Evolutionary conservation across 2,329 filamentous ascomycete species (phyloP), one percentile per base, ranked within the genome.

Genomic region (Septoria petroselini): DNA sequence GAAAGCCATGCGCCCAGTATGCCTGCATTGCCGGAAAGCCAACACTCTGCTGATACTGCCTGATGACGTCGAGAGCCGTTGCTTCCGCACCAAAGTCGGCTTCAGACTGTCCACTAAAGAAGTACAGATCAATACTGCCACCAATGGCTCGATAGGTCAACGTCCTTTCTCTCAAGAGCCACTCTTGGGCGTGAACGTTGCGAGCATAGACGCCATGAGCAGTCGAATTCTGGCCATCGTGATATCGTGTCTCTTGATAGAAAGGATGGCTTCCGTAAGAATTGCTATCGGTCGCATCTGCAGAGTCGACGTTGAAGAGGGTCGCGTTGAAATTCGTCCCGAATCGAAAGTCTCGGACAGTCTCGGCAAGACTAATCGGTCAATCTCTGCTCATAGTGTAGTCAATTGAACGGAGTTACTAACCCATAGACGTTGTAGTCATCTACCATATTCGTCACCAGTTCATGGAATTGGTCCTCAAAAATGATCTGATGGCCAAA

Each of bases 1-100:
- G 88, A 64, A 79, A 91, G 1, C 88, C 88, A 53, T 93, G 81
- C 0, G 84, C 82, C 76, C 81, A 91, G 70, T 91, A 91, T 58
- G 86, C 83, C 62, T 90, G 85, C 81, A 91, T 83, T 0, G 82
- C 82, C 1, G 88, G 87, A 4, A 86, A 71, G 0, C 88, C 87
- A 42, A 84, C 72, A 2, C 44, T 77, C 81, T 48, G 71, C 55
- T 52, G 49, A 19, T 48, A 58, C 21, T 58, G 55, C 2, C 53
- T 40, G 30, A 55, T 42, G 4, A 34, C 21, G 12, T 52, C 0
- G 5, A 55, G 41, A 27, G 53, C 53, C 48, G 78, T 50, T n/a
- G 42, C 27, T n/a, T 19, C 11, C 7, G 9, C 14, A 11, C 35
- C 41, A 7, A 4, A 4, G 27, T 9, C 21, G 1, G n/a, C 21